These are phyloP conservation scores for Neoascochyta sp. DNA, from an alignment of 2,329 filamentous ascomycete genomes.

Conservation along the genomic window DNA sequence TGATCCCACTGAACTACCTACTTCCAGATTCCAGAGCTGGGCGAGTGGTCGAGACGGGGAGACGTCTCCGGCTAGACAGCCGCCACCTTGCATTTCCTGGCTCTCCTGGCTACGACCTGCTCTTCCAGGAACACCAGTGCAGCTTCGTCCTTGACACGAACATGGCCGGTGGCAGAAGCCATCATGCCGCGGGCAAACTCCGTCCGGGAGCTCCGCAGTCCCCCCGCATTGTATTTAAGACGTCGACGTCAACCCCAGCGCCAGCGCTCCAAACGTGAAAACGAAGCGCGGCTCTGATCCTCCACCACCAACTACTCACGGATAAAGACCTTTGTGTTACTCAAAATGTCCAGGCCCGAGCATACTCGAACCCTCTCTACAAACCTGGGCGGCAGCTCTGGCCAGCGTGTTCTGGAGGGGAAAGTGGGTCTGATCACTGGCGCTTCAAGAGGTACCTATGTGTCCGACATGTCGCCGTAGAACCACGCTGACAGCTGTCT, in stretches of 20 bases:
- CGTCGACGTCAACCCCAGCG: constrained; percentile 4
- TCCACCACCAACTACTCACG: too few relatives aligned
- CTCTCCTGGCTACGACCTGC: too few relatives aligned
- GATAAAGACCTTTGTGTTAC: too few relatives aligned
- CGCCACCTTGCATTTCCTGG: too few relatives aligned
- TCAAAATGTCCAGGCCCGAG: constrained; percentile 40
- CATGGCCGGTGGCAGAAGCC: constrained; percentile 8
- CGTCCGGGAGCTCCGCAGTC: constrained; percentile 10
- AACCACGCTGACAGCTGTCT: constrained; percentile 5
- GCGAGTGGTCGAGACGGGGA: too few relatives aligned
- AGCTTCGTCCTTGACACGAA: too few relatives aligned
- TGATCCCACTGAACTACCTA: constrained; percentile 6
- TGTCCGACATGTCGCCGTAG: neutral
- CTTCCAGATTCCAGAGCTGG: too few relatives aligned
- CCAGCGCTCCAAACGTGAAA: too few relatives aligned
- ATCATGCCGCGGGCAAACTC: constrained; percentile 8
- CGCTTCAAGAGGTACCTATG: constrained; percentile 64
- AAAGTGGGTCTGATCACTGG: constrained; percentile 79
- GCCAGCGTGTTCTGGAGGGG: constrained; percentile 53
- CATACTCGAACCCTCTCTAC: constrained; percentile 38
- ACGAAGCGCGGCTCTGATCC: too few relatives aligned
- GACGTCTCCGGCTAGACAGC: too few relatives aligned
- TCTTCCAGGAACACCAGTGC: too few relatives aligned
- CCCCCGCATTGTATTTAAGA: constrained; percentile 10
- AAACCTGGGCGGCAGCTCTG: constrained; percentile 33